Base-by-base conservation (phyloP, 257 asterid genomes). In the Primulina huaijiensis region DNA sequence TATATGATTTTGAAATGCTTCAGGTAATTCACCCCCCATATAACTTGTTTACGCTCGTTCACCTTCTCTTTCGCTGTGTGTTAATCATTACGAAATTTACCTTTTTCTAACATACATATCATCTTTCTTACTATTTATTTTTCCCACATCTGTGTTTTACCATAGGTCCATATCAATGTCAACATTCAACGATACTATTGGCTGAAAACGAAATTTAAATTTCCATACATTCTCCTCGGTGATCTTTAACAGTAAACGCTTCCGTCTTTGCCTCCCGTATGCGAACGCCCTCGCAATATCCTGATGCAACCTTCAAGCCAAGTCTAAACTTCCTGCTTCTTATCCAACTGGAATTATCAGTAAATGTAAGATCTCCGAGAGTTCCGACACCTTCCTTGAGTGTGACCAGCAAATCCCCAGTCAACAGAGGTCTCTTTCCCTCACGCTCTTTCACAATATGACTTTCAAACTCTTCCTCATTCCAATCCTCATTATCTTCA, bases 331-430 rank as follows among this genome's bases (percentile, higher is more conserved):
- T 93, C 78, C 97, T 81, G 85, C 99, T 93, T 74, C 97, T 85
- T 76, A 89, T 90, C 99, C 99, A 93, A 71, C 99, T 93, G 14
- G 99, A 93, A 78, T 93, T 93, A 68, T 93, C 99, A 0, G 99
- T 93, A 83, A 93, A 93, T 29, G 92, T 89, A 58, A 93, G 92
- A 67, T 93, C 99, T 29, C 99, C 96, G 11, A 93, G 65, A 52
- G 99, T 90, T 75, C 99, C 97, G 57, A 93, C 96, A 71, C 99
- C 99, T 89, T 93, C 99, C 80, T 90, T 90, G 50, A 93, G 97
- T 3, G 86, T 81, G 71, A 93, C 88, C 74, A 86, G 96, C 75
- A 90, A 79, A 66, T 93, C 99, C 59, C 99, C 97, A 65, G 82
- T 84, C 84, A 90, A 82, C 69, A 93, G 91, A 64, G 97, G 99